phyloP scores from a whole-genome alignment of 192 early-diverging fungal genomes.

The Physocladia obscura region DNA sequence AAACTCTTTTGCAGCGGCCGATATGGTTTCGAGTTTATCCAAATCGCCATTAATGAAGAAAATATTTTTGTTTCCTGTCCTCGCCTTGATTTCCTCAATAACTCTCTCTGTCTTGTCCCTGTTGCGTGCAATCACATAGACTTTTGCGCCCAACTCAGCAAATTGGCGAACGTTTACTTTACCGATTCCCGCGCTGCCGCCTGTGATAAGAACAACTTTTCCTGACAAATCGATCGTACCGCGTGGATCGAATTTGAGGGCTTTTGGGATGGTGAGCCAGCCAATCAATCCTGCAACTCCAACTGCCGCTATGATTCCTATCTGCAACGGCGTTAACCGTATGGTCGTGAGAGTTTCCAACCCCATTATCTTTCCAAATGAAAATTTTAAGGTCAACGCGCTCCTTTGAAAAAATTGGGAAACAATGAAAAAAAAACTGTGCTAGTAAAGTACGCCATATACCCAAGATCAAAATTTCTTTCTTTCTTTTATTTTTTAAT shows the following conservation, averaged over 20 bases:
- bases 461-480: too few species aligned
- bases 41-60: background rate
- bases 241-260: background rate
- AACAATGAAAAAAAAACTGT: too few species aligned
- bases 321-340: too few species aligned
- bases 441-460: too few species aligned
- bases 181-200: slow-evolving; percentile 19
- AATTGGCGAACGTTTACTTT: slow-evolving; percentile 20
- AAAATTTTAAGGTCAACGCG: too few species aligned
- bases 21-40: background rate
- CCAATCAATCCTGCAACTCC: too few species aligned
- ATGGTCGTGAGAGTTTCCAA: too few species aligned
- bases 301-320: too few species aligned
- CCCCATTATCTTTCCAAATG: too few species aligned
- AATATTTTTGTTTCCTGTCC: background rate
- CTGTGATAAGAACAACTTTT: slow-evolving; percentile 6
- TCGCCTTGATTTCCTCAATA: slow-evolving; percentile 4
- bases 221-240: background rate
- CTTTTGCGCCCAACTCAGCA: slow-evolving; percentile 20
- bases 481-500: too few species aligned
- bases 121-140: slow-evolving; percentile 14
- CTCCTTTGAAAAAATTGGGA: too few species aligned
- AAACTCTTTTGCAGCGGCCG: background rate
- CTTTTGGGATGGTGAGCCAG: too few species aligned
- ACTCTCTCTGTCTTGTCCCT: slow-evolving; percentile 17